phyloP scores from a whole-genome alignment of 352 stramenopile genomes.

The Globisporangium spinosum region DNA sequence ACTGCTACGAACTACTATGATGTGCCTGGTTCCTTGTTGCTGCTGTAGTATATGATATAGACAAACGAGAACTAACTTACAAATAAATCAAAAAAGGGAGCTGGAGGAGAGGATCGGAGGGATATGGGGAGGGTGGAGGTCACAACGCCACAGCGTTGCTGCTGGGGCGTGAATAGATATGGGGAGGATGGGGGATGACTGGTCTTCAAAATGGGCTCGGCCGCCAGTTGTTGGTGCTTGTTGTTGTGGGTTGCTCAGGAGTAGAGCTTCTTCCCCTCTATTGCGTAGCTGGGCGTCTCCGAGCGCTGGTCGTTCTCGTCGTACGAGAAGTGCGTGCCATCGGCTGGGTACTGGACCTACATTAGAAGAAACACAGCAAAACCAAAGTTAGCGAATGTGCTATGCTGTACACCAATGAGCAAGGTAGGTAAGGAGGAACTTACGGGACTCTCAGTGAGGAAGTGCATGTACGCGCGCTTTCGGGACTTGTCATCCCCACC shows the following conservation, averaged over 20 bases:
- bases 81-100: constrained; percentile 15
- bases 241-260: constrained; percentile 34
- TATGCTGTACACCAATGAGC: not conserved
- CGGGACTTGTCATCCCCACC: constrained; percentile 28
- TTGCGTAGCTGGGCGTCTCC: constrained; percentile 49
- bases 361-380: not conserved
- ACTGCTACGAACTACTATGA: constrained; percentile 1
- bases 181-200: constrained; percentile 30
- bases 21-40: constrained; percentile 7
- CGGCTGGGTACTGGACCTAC: constrained; percentile 19
- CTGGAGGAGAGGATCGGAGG: not conserved
- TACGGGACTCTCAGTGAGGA: constrained; percentile 59
- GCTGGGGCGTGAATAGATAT: constrained; percentile 9
- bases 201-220: not conserved
- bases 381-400: not conserved
- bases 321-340: constrained; percentile 33
- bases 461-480: constrained; percentile 78
- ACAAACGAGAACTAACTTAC: constrained; percentile 17
- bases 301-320: constrained; percentile 24
- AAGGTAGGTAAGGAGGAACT: constrained; percentile 7
- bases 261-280: constrained; percentile 76
- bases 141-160: not conserved
- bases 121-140: not conserved
- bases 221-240: not conserved
- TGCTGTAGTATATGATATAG: not conserved